Evolutionary conservation across 2,329 filamentous ascomycete species (phyloP).

Genomic region (Bipolaris gigantea): DNA sequence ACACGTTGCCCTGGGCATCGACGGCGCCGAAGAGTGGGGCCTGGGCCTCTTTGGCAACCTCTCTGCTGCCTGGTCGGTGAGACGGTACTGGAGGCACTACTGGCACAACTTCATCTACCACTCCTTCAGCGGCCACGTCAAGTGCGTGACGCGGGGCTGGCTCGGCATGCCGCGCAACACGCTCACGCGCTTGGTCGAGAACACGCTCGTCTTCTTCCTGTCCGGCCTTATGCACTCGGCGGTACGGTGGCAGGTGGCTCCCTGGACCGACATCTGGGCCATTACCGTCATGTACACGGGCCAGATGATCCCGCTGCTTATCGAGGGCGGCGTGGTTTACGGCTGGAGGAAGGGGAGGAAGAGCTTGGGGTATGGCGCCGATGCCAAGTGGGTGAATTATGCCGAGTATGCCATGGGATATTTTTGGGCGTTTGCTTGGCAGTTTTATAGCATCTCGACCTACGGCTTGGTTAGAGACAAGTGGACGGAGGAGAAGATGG

Average conservation of each 20-base stretch:
- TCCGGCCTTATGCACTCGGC: slow-evolving; percentile 22
- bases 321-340: slow-evolving; percentile 13
- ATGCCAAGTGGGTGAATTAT: neutral
- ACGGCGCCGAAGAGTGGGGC: slow-evolving; percentile 13
- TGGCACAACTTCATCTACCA: slow-evolving; percentile 28
- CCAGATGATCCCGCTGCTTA: slow-evolving; percentile 24
- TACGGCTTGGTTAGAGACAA: slow-evolving; percentile 11
- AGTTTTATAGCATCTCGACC: slow-evolving; percentile 22
- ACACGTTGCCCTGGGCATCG: slow-evolving; percentile 10
- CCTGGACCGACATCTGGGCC: slow-evolving; percentile 12
- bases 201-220: slow-evolving; percentile 19
- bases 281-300: slow-evolving; percentile 19
- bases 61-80: slow-evolving; percentile 10
- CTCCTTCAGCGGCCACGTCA: slow-evolving; percentile 18
- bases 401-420: slow-evolving; percentile 18
- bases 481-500: slow-evolving; percentile 17
- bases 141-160: slow-evolving; percentile 18
- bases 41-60: slow-evolving; percentile 14
- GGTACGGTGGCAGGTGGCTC: slow-evolving; percentile 14
- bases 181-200: slow-evolving; percentile 19
- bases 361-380: neutral
- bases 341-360: slow-evolving; percentile 6
- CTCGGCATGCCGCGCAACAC: slow-evolving; percentile 6
- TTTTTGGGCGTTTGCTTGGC: slow-evolving; percentile 21
- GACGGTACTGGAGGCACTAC: slow-evolving; percentile 23